Base-by-base conservation (phyloP, 805 yeast genomes). In the Wickerhamiella nectarea region DNA sequence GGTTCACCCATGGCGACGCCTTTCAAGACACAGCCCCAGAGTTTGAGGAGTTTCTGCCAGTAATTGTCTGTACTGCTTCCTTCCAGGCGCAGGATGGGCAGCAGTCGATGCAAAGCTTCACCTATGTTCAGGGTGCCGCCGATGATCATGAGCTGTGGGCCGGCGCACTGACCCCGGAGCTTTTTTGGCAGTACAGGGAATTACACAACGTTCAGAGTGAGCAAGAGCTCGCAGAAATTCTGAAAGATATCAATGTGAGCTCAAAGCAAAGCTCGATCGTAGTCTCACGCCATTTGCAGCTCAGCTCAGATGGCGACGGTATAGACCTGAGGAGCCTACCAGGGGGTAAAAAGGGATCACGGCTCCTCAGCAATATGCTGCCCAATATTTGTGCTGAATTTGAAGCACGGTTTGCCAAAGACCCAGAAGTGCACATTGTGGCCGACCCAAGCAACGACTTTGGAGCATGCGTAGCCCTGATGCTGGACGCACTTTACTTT, bases 91-190 rank as follows among this genome's bases (percentile, higher is more conserved):
- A 74, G 50, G 83, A 77, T 57, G 84, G 82, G 6, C 61, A 63
- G 6, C 68, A 64, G 41, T 62, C 62, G 38, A 52, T 68, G 38
- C 47, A 58, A 7, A 78, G 76, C 0, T 78, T 62, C 50, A 60
- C 69, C 0, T 86, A 86, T 55, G 81, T 85, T 1, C 95, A 85
- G 59, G 96, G 96, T 1, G 91, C 95, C 0, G 95, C 91, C 0
- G 96, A 86, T 59, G 95, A 87, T 54, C 94, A 86, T 57, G 96
- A 86, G 54, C 64, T 78, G 9, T 86, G 95, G 96, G 71, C 79
- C 0, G 65, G 70, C 4, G 63, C 68, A 0, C 58, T 84, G 24
- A 69, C 67, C 1, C 75, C 87, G 0, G 52, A 53, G 0, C 39
- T 72, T 21, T 72, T 80, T 39, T 84, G 94, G 93, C 42, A 55